Evolutionary conservation across 225 moss, liverwort and hornwort species (phyloP).

Genomic region (Polytrichum commune): DNA sequence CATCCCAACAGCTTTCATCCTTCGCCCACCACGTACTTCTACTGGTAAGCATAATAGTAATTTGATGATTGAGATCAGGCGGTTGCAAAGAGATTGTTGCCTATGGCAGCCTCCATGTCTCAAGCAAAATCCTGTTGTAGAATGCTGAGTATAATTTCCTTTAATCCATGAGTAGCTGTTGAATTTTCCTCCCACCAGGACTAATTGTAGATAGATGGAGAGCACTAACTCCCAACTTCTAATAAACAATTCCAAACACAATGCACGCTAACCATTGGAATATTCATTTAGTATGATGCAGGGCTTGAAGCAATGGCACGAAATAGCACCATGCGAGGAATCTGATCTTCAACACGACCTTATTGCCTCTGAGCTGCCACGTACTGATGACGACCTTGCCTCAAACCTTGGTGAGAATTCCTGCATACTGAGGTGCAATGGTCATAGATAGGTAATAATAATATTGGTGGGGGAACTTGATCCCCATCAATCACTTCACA

Average conservation of each 20-base stretch:
- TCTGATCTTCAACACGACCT: neutral
- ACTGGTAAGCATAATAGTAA: too few relatives aligned
- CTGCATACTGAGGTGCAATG: neutral
- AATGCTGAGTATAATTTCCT: too few relatives aligned
- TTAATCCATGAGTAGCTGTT: too few relatives aligned
- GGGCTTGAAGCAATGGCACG: neutral
- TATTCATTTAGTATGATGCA: neutral
- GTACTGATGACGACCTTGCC: slow-evolving; percentile 25
- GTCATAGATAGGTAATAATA: neutral
- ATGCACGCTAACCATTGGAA: too few relatives aligned
- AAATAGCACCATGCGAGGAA: neutral
- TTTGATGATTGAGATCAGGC: neutral
- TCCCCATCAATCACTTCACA: neutral
- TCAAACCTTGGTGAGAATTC: slow-evolving; percentile 20
- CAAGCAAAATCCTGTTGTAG: too few relatives aligned
- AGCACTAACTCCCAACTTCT: too few relatives aligned
- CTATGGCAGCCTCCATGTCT: neutral
- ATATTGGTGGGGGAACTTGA: neutral
- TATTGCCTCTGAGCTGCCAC: slow-evolving; percentile 18
- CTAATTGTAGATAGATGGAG: too few relatives aligned
- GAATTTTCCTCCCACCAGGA: too few relatives aligned
- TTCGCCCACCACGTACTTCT: too few relatives aligned
- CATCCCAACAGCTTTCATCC: too few relatives aligned
- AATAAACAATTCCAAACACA: too few relatives aligned
- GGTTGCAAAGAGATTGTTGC: neutral